A percentile compares a stretch with the other conserved stretches of the same genome.
phyloP scores from a whole-genome alignment of 2,329 filamentous ascomycete genomes.

The Nothophoma quercina region DNA sequence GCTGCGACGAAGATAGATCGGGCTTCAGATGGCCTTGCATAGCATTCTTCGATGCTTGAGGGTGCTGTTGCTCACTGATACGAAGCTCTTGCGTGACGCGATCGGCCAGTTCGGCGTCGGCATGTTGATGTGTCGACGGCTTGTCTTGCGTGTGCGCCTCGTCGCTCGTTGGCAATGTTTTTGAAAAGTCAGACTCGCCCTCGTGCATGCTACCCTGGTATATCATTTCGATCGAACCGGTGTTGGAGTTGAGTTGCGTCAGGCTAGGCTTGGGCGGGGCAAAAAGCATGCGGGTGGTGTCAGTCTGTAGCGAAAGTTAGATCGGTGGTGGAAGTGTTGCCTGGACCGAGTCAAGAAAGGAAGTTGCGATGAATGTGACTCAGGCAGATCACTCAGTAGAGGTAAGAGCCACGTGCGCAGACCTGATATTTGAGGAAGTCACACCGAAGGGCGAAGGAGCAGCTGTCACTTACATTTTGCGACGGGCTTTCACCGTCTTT shows the following conservation, averaged over 20 bases:
- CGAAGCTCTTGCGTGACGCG: slow-evolving; percentile 32
- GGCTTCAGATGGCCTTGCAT: slow-evolving; percentile 17
- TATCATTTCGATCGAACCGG: slow-evolving; percentile 34
- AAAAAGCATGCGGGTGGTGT: slow-evolving; percentile 34
- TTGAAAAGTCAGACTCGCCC: slow-evolving; percentile 27
- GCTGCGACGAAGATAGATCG: slow-evolving; percentile 33
- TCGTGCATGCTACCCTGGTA: slow-evolving; percentile 35
- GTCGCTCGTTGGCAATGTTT: slow-evolving; percentile 13
- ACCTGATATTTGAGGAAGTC: slow-evolving; percentile 1
- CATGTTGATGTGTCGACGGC: slow-evolving; percentile 9
- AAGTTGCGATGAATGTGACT: slow-evolving; percentile 14
- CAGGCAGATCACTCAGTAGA: not conserved
- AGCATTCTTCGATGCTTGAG: not conserved
- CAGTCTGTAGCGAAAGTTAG: slow-evolving; percentile 32
- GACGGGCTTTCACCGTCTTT: slow-evolving; percentile 35
- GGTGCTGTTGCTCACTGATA: slow-evolving; percentile 15
- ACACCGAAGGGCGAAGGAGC: slow-evolving; percentile 25
- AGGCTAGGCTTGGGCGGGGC: slow-evolving; percentile 17
- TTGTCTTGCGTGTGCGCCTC: not conserved
- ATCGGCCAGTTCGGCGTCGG: slow-evolving; percentile 16
- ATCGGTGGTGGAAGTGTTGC: not conserved
- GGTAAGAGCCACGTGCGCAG: slow-evolving; percentile 8
- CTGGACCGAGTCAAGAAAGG: not conserved
- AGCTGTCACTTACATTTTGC: slow-evolving; percentile 40
- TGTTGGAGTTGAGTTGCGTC: slow-evolving; percentile 18